Base-by-base conservation (phyloP, 805 yeast genomes). In the Saccharomycodes ludwigii region DNA sequence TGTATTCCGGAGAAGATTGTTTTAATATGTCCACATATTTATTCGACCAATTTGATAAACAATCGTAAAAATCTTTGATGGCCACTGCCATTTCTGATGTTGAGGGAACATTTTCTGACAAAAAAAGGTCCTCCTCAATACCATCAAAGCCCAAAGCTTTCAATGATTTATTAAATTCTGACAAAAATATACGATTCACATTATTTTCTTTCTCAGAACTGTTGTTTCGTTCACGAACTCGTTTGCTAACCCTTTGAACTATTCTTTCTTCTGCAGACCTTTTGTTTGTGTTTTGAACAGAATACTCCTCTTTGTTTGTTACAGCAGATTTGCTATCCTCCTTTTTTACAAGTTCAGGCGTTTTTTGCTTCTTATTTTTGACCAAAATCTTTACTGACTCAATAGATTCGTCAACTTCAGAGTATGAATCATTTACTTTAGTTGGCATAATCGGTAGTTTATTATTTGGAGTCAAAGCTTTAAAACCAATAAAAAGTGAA, bases 361-460 rank as follows among this genome's bases (percentile, higher is more conserved):
- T 19, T 39, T 31, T 18, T 38, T 34, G 25, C 18, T 11, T 26
- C 11, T 31, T 42, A 20, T 30, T 35, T 19, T 36, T 40, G 12
- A 43, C 35, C 20, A 56, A 30, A 4, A 43, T 47, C 11, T 38
- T 43, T 2, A 76, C 48, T 7, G 51, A 47, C 24, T 70, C 76
- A 3, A 74, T 52, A 0, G 75, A 64, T 3, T 53, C 56, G 21
- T 66, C 71, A 0, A 70, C 57, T 18, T 70, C 58, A 10, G 56
- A 42, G 40, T 78, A 76, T 0, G 70, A 65, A 40, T 76, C 83
- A 19, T 62, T 47, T 20, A 58, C 47, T 40, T 57, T 68, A 4
- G 63, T 44, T 26, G 44, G 36, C 24, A 40, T 40, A 18, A 40
- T 42, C 28, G 42, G 37, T 3, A 36, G 33, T 40, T 63, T 67